These are phyloP conservation scores for Cyclotella distinguenda DNA, from an alignment of 108 stramenopile species.

Conservation along the genomic window DNA sequence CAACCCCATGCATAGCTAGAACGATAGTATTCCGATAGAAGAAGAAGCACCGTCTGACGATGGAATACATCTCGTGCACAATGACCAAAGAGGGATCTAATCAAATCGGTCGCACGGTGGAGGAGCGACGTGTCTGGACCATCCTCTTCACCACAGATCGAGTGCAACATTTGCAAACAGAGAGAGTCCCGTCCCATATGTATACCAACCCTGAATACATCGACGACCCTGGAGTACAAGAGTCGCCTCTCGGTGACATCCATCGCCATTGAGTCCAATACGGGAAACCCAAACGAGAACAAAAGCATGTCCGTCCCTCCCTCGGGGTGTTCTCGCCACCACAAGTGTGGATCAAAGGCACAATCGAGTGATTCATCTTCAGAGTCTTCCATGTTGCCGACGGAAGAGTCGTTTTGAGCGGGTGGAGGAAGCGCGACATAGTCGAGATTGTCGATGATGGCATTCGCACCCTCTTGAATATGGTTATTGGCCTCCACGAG, in stretches of 20 bases:
- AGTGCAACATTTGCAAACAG: conserved; percentile 10
- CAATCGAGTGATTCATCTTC: no score
- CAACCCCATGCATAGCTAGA: conserved; percentile 2
- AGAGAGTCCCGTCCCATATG: conserved; percentile 43
- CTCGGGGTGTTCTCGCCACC: conserved; percentile 22
- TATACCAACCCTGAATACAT: conserved; percentile 31
- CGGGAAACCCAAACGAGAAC: conserved; percentile 21
- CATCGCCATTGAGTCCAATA: not conserved
- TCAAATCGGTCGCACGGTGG: not conserved
- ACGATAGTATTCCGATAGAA: conserved; percentile 17
- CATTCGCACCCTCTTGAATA: no score
- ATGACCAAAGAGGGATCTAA: conserved; percentile 5
- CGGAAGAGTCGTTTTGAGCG: not conserved
- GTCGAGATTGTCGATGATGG: no score
- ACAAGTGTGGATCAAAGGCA: conserved; percentile 25
- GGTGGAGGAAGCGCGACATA: not conserved
- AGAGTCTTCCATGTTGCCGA: not conserved
- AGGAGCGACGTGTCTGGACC: conserved; percentile 4
- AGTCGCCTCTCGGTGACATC: conserved; percentile 3
- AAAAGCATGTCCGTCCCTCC: conserved; percentile 18
- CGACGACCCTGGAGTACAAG: conserved; percentile 21
- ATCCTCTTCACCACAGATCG: not conserved
- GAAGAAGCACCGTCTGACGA: conserved; percentile 18
- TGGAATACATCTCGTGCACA: conserved; percentile 16
- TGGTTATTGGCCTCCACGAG: no score